Conservation (phyloP, 768 basidiomycete genomes). For the Russula brevipes region DNA sequence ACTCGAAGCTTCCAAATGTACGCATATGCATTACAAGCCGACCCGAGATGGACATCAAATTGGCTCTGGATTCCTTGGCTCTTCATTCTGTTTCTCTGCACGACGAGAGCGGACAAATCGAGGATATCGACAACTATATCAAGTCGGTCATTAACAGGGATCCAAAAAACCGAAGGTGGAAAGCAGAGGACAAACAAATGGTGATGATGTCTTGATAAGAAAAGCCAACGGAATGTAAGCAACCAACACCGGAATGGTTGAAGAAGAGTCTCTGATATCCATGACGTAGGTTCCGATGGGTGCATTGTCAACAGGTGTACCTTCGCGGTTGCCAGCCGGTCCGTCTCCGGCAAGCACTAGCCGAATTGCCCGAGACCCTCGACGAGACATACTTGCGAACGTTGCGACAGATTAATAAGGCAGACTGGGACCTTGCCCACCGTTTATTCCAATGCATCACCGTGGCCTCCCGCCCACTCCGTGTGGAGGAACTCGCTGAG, state of each 20-base stretch:
- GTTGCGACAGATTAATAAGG: background rate
- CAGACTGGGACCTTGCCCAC: background rate
- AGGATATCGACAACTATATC: constrained; percentile 3
- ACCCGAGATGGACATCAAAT: constrained; percentile 1
- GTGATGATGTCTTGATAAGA: background rate
- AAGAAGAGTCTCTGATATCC: background rate
- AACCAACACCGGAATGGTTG: no score
- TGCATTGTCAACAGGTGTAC: constrained; percentile 3
- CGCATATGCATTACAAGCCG: no score
- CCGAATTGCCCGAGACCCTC: background rate
- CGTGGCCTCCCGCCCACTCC: constrained; percentile 1
- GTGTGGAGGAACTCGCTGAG: constrained; percentile 12
- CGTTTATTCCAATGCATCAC: constrained; percentile 3
- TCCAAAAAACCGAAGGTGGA: background rate
- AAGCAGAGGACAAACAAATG: background rate
- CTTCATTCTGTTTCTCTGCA: background rate
- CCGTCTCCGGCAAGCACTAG: background rate
- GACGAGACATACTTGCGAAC: constrained; percentile 4
- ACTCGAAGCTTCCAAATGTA: no score
- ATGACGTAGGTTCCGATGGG: constrained; percentile 8
- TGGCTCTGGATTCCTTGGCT: background rate
- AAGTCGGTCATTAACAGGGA: background rate
- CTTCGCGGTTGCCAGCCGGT: constrained; percentile 1
- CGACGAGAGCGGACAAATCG: background rate
- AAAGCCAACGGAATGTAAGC: constrained; percentile 10